A percentile compares a stretch with the other conserved stretches of the same genome.
phyloP scores from a whole-genome alignment of 129 eudicot genomes.

The Oenanthe sinensis region DNA sequence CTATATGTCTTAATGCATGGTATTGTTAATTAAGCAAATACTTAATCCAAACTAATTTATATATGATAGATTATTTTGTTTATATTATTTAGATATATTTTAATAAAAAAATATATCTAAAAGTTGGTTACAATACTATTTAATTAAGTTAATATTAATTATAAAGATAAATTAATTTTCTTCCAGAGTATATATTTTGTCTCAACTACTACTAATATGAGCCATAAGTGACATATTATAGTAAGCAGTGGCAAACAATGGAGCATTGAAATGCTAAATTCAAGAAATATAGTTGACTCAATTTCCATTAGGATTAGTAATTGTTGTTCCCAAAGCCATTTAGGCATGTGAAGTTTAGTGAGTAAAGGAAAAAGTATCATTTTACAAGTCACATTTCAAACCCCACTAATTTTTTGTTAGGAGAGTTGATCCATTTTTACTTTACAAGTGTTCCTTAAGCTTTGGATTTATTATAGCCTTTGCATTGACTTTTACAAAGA shows the following conservation, averaged over 20 bases:
- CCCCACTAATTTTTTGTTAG: slow-evolving; percentile 26
- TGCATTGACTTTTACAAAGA: slow-evolving; percentile 33
- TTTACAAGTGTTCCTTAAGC: slow-evolving; percentile 31
- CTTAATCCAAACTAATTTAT: not conserved
- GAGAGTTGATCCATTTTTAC: slow-evolving; percentile 18
- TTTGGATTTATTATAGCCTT: slow-evolving; percentile 42
- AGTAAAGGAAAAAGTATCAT: slow-evolving; percentile 34
- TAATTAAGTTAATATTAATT: no score
- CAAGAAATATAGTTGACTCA: slow-evolving; percentile 47
- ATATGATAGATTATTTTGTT: no score
- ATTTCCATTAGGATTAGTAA: slow-evolving; percentile 39
- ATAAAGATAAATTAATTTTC: no score
- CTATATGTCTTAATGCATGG: not conserved
- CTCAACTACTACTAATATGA: no score
- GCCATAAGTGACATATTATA: slow-evolving; percentile 23
- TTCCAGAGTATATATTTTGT: no score
- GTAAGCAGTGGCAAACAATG: slow-evolving; percentile 45
- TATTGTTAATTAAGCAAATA: not conserved
- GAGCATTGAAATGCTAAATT: slow-evolving; percentile 46
- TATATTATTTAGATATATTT: no score
- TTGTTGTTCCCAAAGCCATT: slow-evolving; percentile 61
- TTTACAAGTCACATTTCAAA: slow-evolving; percentile 35
- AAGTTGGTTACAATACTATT: no score
- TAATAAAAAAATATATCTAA: no score
- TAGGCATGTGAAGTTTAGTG: slow-evolving; percentile 55